A percentile compares a stretch with the other conserved stretches of the same genome.
phyloP scores from a whole-genome alignment of 1,284 basidiomycete species.

The Golubevia sp. region DNA sequence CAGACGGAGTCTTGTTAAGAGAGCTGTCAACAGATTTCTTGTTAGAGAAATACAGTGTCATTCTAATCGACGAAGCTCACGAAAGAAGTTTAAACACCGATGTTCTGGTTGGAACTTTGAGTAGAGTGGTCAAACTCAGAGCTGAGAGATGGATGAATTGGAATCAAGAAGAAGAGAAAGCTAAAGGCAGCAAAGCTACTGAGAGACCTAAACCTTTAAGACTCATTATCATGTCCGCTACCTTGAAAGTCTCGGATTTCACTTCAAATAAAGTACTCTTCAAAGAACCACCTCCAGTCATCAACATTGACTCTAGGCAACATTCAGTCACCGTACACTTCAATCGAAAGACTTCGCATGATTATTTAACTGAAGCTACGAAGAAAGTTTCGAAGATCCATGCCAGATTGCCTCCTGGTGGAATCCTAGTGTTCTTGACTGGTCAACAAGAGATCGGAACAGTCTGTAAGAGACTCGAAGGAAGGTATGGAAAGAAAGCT shows the following conservation, averaged over 20 bases:
- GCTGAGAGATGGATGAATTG: slow-evolving; percentile 62
- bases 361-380: slow-evolving; percentile 88
- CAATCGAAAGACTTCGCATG: slow-evolving; percentile 78
- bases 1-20: slow-evolving; percentile 92
- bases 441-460: slow-evolving; percentile 77
- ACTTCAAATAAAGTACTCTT: slow-evolving; percentile 85
- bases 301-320: slow-evolving; percentile 86
- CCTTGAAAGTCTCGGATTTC: slow-evolving; percentile 91
- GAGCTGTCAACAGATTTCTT: slow-evolving; percentile 91
- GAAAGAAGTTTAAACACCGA: slow-evolving; percentile 98
- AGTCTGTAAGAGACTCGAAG: slow-evolving; percentile 74
- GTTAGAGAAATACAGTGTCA: slow-evolving; percentile 80
- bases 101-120: slow-evolving; percentile 92
- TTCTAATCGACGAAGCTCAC: slow-evolving; percentile 96
- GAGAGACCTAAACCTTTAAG: slow-evolving; percentile 72
- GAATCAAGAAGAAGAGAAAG: not conserved
- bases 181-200: not conserved
- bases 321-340: slow-evolving; percentile 96
- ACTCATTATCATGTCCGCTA: slow-evolving; percentile 98
- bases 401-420: slow-evolving; percentile 72
- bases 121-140: slow-evolving; percentile 83
- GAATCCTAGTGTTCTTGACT: slow-evolving; percentile 76
- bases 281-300: slow-evolving; percentile 79
- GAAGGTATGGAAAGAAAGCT: slow-evolving; percentile 74
- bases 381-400: slow-evolving; percentile 85